phyloP scores from a whole-genome alignment of 345 rosid species.

The Kernera saxatilis region DNA sequence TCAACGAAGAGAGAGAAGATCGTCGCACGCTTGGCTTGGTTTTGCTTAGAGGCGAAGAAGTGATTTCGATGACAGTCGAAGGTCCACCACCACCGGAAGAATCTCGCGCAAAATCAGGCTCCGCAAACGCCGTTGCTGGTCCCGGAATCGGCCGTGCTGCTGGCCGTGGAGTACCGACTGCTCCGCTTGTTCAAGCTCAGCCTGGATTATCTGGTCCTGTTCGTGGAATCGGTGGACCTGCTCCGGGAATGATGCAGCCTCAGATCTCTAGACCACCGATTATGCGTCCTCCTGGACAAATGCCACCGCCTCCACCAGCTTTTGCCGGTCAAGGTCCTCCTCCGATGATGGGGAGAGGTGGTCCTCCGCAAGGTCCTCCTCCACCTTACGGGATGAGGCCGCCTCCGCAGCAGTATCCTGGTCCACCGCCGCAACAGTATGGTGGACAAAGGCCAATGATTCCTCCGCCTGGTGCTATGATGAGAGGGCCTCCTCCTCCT shows the following conservation, averaged over 20 bases:
- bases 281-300: constrained; percentile 78
- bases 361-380: constrained; percentile 39
- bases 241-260: constrained; percentile 98
- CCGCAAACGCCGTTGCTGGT: constrained; percentile 63
- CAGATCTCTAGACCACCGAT: constrained; percentile 88
- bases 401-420: constrained; percentile 56
- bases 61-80: constrained; percentile 95
- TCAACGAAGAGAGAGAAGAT: constrained; percentile 80
- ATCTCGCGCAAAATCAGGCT: constrained; percentile 77
- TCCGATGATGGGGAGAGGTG: constrained; percentile 56
- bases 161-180: constrained; percentile 94
- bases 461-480: constrained; percentile 76
- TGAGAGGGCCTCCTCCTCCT: constrained; percentile 88
- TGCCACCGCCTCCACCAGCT: constrained; percentile 61
- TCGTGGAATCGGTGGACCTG: constrained; percentile 95
- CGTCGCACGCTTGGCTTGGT: constrained; percentile 95
- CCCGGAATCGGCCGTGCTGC: constrained; percentile 97
- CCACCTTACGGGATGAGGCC: constrained; percentile 75
- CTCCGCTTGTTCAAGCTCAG: constrained; percentile 90
- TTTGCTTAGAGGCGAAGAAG: constrained; percentile 95
- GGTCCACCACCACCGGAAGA: constrained; percentile 99
- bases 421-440: constrained; percentile 63
- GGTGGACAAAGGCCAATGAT: constrained; percentile 65
- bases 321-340: constrained; percentile 65
- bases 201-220: constrained; percentile 96